phyloP scores from a whole-genome alignment of 495 filamentous ascomycete genomes.

The Penicillium cinerascens region DNA sequence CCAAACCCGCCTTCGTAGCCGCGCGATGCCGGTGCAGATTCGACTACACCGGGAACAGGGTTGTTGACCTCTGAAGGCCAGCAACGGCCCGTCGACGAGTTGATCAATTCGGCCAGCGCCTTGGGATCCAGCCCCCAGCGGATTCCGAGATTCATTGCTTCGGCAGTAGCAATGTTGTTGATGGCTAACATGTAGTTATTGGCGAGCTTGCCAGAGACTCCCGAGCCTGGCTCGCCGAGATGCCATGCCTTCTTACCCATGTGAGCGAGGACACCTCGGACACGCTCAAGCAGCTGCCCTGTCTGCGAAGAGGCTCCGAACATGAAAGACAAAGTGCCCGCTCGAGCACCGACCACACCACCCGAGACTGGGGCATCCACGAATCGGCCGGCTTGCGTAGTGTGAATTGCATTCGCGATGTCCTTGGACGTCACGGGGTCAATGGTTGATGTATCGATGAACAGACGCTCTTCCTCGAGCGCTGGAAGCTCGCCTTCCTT shows the following conservation, averaged over 20 bases:
- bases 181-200: conserved; percentile 93
- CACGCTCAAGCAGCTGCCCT: conserved; percentile 52
- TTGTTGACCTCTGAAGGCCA: conserved; percentile 95
- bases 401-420: conserved; percentile 59
- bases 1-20: conserved; percentile 84
- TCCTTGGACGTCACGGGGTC: conserved; percentile 72
- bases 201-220: conserved; percentile 80
- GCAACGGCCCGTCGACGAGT: conserved; percentile 79
- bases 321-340: conserved; percentile 82
- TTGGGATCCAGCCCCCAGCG: conserved; percentile 80
- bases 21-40: conserved; percentile 64
- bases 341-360: conserved; percentile 76
- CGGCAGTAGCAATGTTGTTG: conserved; percentile 87
- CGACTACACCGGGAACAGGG: conserved; percentile 80
- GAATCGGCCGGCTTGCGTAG: conserved; percentile 56
- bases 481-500: conserved; percentile 37
- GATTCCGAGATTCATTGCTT: conserved; percentile 90
- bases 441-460: conserved; percentile 84
- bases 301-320: conserved; percentile 59
- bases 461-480: conserved; percentile 53
- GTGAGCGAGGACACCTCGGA: conserved; percentile 60
- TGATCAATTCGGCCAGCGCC: conserved; percentile 74
- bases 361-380: conserved; percentile 83
- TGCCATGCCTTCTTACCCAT: conserved; percentile 85
- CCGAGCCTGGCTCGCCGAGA: conserved; percentile 74